Evolutionary conservation across 2,329 filamentous ascomycete genomes (phyloP).

Genomic region (Mycogone perniciosa): DNA sequence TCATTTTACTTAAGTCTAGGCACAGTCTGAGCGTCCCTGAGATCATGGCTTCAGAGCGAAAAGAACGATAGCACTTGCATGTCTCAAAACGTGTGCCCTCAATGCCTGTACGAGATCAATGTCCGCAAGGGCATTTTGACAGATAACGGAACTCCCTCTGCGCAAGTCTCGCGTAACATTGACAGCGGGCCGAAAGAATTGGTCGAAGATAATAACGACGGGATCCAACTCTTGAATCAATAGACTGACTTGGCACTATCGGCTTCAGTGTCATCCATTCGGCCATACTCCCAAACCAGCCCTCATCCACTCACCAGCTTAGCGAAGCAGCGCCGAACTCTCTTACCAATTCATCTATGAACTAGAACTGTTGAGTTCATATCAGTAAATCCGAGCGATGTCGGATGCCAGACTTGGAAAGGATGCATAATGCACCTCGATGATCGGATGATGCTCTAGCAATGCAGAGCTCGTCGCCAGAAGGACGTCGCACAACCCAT

Average conservation of each 20-base stretch:
- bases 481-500: conserved; percentile 32
- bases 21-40: too few species aligned
- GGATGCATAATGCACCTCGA: conserved; percentile 31
- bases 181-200: conserved; percentile 22
- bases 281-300: conserved; percentile 24
- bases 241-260: conserved; percentile 20
- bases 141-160: conserved; percentile 31
- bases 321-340: not conserved
- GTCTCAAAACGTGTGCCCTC: conserved; percentile 25
- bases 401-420: conserved; percentile 17
- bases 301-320: conserved; percentile 13
- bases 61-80: not conserved
- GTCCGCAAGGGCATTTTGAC: conserved; percentile 39
- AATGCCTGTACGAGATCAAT: conserved; percentile 32
- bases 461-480: conserved; percentile 29
- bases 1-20: too few species aligned
- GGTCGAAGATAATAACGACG: conserved; percentile 27
- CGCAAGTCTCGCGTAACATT: conserved; percentile 19
- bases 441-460: conserved; percentile 25
- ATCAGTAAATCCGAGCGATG: conserved; percentile 20
- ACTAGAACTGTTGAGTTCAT: conserved; percentile 15
- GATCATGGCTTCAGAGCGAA: too few species aligned
- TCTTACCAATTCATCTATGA: conserved; percentile 12
- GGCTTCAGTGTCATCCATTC: conserved; percentile 23
- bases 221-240: conserved; percentile 28